Conservation (phyloP, 805 yeast genomes). For the Lipomyces sp. region DNA sequence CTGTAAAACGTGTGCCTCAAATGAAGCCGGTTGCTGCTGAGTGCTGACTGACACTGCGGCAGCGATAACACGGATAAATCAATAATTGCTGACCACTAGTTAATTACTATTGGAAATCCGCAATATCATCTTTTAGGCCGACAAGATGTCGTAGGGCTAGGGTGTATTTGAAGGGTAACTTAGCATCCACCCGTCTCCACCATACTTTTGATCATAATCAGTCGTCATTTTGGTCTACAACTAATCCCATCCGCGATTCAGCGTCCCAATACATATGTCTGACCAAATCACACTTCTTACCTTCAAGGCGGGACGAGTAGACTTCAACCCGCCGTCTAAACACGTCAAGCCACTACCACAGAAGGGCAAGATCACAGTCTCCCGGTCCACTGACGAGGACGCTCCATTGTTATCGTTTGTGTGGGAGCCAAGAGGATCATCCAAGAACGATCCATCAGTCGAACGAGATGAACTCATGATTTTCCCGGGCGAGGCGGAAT, state of each 20-base stretch:
- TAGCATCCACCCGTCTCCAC: background rate
- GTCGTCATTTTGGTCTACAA: background rate
- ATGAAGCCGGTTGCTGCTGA: too few relatives aligned
- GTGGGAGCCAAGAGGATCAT: conserved; percentile 70
- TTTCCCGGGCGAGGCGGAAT: conserved; percentile 84
- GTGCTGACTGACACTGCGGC: too few relatives aligned
- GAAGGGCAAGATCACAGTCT: conserved; percentile 68
- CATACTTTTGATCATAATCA: conserved; percentile 2
- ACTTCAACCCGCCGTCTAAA: conserved; percentile 61
- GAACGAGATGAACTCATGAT: conserved; percentile 63
- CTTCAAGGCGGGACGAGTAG: conserved; percentile 83
- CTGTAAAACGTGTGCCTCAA: too few relatives aligned
- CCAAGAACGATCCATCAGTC: conserved; percentile 43
- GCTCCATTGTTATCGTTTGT: conserved; percentile 69
- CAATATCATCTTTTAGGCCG: too few relatives aligned
- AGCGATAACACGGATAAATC: too few relatives aligned
- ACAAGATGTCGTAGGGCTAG: too few relatives aligned
- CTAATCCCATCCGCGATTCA: background rate
- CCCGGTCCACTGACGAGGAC: conserved; percentile 64
- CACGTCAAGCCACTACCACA: conserved; percentile 71
- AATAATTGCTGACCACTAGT: too few relatives aligned
- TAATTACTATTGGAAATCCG: too few relatives aligned
- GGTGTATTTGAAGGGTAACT: background rate
- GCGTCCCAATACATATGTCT: conserved; percentile 6
- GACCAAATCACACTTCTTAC: conserved; percentile 36